These are phyloP conservation scores for Ocimum tenuiflorum DNA, from an alignment of 257 asterid species.

Conservation along the genomic window DNA sequence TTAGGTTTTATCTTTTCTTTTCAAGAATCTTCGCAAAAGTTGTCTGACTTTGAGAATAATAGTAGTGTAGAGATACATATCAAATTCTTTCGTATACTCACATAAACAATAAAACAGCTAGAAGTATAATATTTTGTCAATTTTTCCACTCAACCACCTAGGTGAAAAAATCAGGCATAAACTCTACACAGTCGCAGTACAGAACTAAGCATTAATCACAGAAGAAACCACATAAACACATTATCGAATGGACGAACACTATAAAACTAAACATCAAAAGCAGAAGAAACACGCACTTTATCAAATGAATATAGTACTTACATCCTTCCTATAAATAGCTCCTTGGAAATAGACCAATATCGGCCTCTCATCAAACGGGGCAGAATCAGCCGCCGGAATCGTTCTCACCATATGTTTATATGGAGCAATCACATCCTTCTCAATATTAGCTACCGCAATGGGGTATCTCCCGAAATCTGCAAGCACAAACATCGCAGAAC, in stretches of 20 bases:
- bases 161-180: neutral
- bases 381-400: slow-evolving; percentile 28
- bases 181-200: too few species aligned
- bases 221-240: too few species aligned
- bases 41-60: neutral
- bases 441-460: slow-evolving; percentile 46
- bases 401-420: slow-evolving; percentile 72
- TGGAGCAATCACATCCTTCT: slow-evolving; percentile 78
- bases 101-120: neutral
- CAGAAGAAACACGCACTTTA: neutral
- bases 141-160: neutral
- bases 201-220: too few species aligned
- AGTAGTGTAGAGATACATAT: neutral
- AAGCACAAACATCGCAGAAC: slow-evolving; percentile 68
- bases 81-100: neutral
- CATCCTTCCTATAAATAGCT: slow-evolving; percentile 73
- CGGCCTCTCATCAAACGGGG: slow-evolving; percentile 40
- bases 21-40: neutral
- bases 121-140: neutral
- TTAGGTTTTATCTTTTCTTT: neutral
- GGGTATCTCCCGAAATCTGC: slow-evolving; percentile 78
- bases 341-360: slow-evolving; percentile 71
- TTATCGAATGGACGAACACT: too few species aligned
- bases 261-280: neutral
- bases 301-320: slow-evolving; percentile 32